phyloP scores from a whole-genome alignment of 352 stramenopile genomes.

The Nothophytophthora sp. region DNA sequence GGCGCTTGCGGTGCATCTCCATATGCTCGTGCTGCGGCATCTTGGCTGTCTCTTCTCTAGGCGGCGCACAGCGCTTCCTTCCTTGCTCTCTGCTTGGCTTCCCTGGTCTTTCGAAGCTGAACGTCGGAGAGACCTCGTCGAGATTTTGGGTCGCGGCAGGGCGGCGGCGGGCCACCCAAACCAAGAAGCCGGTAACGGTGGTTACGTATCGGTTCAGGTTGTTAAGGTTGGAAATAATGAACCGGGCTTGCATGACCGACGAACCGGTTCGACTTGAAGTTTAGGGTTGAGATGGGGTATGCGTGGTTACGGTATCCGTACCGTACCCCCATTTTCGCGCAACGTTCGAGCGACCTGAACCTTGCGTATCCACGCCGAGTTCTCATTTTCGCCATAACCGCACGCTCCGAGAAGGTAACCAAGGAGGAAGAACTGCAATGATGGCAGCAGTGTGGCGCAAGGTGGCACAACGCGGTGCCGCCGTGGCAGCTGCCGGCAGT shows the following conservation, averaged over 20 bases:
- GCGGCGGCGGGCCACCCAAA: slow-evolving; percentile 23
- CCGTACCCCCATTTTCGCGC: not conserved
- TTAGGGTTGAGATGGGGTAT: too few species aligned
- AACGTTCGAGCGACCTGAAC: slow-evolving; percentile 17
- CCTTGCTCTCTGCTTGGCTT: slow-evolving; percentile 1
- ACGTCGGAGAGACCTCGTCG: slow-evolving; percentile 8
- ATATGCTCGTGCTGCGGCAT: slow-evolving; percentile 99
- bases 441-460: slow-evolving; percentile 9
- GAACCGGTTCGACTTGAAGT: not conserved
- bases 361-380: not conserved
- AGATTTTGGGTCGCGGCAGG: slow-evolving; percentile 1
- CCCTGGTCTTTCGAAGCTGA: slow-evolving; percentile 20
- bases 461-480: slow-evolving; percentile 3
- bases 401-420: not conserved
- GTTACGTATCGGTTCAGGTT: not conserved
- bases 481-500: not conserved
- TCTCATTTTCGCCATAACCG: not conserved
- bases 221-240: not conserved
- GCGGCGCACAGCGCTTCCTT: not conserved
- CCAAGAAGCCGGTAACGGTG: not conserved
- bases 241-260: too few species aligned
- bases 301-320: too few species aligned
- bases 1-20: slow-evolving; percentile 99
- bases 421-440: not conserved
- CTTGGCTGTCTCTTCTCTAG: slow-evolving; percentile 24